Base-by-base conservation (phyloP, 805 yeast genomes). In the Candida xyloterini region DNA sequence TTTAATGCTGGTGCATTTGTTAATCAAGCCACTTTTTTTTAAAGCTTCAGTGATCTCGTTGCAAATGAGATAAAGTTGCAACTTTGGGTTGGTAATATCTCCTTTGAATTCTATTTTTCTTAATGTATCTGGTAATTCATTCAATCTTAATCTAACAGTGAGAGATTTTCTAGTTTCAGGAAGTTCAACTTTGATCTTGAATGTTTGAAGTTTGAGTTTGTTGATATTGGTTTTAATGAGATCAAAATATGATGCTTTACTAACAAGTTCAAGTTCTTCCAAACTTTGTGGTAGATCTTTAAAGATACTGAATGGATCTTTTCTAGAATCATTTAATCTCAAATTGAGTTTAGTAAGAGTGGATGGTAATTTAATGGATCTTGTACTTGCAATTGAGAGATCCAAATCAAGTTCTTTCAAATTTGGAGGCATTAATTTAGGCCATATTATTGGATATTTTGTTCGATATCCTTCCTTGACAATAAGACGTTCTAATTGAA, bases 41-140 rank as follows among this genome's bases (percentile, higher is more conserved):
- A 29, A 10, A 16, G 15, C 15, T 16, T 29, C 32, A 9, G 32
- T 29, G 21, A 29, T 31, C 35, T 31, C 26, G 21, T 31, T 31
- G 32, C 32, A 29, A 14, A 29, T 29, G 10, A 29, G 22, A 16
- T 16, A 29, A 15, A 29, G 32, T 16, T 29, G 23, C 11, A 29
- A 16, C 11, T 29, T 29, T 11, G 4, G 7, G 18, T 9, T 14
- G 4, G 23, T 29, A 11, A 29, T 29, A 6, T 29, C 23, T 10
- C 22, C 23, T 10, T 18, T 29, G 32, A 29, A 29, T n/a, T 29
- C 32, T 3, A 29, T 29, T 11, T 29, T 29, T n/a, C 18, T 14
- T 9, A 29, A 15, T 11, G 32, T 29, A 11, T 8, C 18, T n/a
- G 32, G 32, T 6, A 29, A 11, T 15, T 29, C 32, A n/a, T 29